Evolutionary conservation across 148 eudicot genomes (phyloP).

Genomic region (Chenopodium suecicum): DNA sequence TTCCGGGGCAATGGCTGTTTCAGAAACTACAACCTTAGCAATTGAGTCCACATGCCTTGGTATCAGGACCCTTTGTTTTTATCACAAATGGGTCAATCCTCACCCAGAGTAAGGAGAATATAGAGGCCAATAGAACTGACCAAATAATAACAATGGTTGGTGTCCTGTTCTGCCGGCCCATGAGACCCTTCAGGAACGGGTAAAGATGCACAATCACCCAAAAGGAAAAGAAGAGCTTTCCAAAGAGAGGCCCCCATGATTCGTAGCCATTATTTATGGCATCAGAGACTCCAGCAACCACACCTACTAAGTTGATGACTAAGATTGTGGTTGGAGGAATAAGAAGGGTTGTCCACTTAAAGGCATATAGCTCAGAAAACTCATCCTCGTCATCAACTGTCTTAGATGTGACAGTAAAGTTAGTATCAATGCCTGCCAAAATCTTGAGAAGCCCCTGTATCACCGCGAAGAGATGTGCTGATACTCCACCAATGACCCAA

Average conservation of each 20-base stretch:
- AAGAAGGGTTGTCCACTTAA: conserved; percentile 97
- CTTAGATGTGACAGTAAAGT: conserved; percentile 93
- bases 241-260: conserved; percentile 97
- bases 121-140: conserved; percentile 89
- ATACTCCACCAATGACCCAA: conserved; percentile 96
- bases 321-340: conserved; percentile 94
- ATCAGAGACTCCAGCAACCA: conserved; percentile 95
- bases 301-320: conserved; percentile 90
- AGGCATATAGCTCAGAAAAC: conserved; percentile 74
- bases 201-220: conserved; percentile 97
- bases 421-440: conserved; percentile 92
- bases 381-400: conserved; percentile 84
- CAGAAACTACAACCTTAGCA: conserved; percentile 45
- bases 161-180: conserved; percentile 96
- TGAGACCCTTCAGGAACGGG: conserved; percentile 97
- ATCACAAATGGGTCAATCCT: conserved; percentile 87
- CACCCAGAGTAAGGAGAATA: conserved; percentile 97
- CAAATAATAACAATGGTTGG: conserved; percentile 95
- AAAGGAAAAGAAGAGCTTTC: conserved; percentile 92
- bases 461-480: conserved; percentile 95
- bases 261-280: conserved; percentile 92
- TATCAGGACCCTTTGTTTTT: conserved; percentile 87
- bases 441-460: conserved; percentile 87
- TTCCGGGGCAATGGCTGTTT: conserved; percentile 19
- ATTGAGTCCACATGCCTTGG: conserved; percentile 81